Evolutionary conservation across 108 stramenopile species (phyloP), one percentile per base, ranked within the genome.

Genomic region (Fragilariopsis cylindrus): DNA sequence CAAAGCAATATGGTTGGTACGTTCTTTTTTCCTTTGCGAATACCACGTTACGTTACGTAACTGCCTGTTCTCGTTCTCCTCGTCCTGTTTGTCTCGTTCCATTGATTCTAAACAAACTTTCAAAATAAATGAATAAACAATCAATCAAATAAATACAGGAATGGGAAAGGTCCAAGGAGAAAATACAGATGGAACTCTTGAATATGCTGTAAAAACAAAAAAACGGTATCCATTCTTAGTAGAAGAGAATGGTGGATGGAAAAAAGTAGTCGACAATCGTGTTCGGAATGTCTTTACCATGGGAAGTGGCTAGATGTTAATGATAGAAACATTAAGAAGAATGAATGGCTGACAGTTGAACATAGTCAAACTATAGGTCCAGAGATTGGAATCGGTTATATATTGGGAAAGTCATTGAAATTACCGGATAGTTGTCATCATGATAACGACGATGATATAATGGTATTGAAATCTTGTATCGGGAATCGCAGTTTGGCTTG

Each of bases 331-430:
- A 8, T 83, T 11, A n/a, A 64, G 18, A 48, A 56, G 44, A 76
- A 82, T 45, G 76, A 80, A 30, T 81, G 55, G 69, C 44, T 77
- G 43, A 66, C 73, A 48, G 70, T 81, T 18, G 6, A 65, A 9
- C 55, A 70, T 13, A 46, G 60, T 19, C 39, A 73, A 52, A 46
- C 54, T 4, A 77, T 82, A 39, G 85, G 85, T 6, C 85, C 85
- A 15, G 85, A 86, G 60, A 67, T 86, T 8, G 79, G 74, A 18
- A 60, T 86, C 19, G 85, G 82, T 7, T 68, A 77, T 46, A 69
- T 78, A 15, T 8, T 86, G 57, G 82, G 76, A 52, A 55, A 77
- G 43, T 48, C 56, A 12, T 72, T 63, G 11, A 76, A 73, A 11
- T 72, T 55, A 43, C 82, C 81, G 4, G 6, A 39, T 63, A 15